phyloP scores from a whole-genome alignment of 108 stramenopile genomes.

The Cyclotella choctawhatcheeana region DNA sequence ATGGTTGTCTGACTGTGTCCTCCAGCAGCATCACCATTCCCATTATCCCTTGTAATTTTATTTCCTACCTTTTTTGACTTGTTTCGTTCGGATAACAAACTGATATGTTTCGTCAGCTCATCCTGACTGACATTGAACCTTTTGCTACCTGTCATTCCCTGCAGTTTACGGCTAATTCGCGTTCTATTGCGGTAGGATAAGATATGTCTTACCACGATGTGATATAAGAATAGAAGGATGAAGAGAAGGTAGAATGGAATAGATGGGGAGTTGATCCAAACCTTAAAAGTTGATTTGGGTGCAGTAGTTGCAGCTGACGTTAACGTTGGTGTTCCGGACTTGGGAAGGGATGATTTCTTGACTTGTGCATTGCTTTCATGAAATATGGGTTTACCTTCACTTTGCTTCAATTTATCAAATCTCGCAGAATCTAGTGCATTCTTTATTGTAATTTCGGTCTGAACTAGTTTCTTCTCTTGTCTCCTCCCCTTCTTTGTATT shows the following conservation, averaged over 20 bases:
- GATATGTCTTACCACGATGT: neutral
- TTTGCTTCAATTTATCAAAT: neutral
- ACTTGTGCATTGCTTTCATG: neutral
- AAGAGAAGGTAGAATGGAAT: constrained; percentile 4
- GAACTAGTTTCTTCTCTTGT: neutral
- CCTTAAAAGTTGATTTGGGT: neutral
- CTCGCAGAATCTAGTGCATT: neutral
- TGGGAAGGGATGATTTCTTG: constrained; percentile 15
- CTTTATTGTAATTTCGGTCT: neutral
- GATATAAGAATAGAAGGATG: neutral
- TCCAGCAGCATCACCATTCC: constrained; percentile 2
- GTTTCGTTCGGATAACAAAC: neutral
- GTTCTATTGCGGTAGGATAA: constrained; percentile 14
- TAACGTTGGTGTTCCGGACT: neutral
- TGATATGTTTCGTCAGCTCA: neutral
- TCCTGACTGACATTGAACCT: constrained; percentile 4
- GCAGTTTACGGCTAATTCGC: neutral
- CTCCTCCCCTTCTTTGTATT: neutral
- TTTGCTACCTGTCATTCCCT: neutral
- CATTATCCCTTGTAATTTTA: neutral
- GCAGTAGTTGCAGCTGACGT: neutral
- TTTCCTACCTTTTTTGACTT: neutral
- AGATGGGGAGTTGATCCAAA: neutral
- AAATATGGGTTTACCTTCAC: neutral
- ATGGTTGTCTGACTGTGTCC: neutral